Percentiles rank a stretch among this genome's conserved stretches.
These are phyloP conservation scores for Fusarium humuli DNA, from an alignment of 2,329 filamentous ascomycete genomes.

Conservation along the genomic window DNA sequence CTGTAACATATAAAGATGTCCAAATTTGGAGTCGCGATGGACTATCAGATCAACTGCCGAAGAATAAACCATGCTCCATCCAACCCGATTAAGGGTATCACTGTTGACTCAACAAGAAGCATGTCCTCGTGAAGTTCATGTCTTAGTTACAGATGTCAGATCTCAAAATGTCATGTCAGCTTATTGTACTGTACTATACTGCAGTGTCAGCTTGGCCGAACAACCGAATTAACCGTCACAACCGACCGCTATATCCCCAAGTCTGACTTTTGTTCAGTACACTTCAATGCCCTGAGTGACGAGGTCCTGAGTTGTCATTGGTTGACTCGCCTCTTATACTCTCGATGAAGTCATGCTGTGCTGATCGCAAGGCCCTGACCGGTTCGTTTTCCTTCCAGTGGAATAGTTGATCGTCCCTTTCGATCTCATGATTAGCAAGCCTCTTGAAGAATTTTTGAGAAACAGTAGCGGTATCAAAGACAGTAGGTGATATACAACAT, in stretches of 20 bases:
- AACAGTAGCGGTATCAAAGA: neutral
- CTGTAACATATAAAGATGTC: neutral
- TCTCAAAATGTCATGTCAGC: neutral
- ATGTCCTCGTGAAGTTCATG: neutral
- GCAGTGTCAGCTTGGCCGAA: neutral
- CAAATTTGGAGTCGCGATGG: neutral
- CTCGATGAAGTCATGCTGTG: conserved; percentile 17
- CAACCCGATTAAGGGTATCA: neutral
- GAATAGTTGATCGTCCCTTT: conserved; percentile 15
- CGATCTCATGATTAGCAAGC: conserved; percentile 20
- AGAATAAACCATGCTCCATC: neutral
- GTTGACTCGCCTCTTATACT: neutral
- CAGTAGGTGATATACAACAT: conserved; percentile 2
- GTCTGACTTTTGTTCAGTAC: neutral
- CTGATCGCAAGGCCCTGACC: conserved; percentile 11
- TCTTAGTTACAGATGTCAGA: neutral
- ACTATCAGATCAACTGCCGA: neutral
- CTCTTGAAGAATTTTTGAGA: neutral
- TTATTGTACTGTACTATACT: neutral
- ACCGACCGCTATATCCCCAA: neutral
- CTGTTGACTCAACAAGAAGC: neutral
- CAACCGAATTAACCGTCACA: conserved; percentile 4
- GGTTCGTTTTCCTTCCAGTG: neutral
- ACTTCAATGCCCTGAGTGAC: neutral
- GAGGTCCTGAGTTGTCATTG: neutral